Conservation (phyloP, 768 basidiomycete genomes). For the Podaxis sp. region DNA sequence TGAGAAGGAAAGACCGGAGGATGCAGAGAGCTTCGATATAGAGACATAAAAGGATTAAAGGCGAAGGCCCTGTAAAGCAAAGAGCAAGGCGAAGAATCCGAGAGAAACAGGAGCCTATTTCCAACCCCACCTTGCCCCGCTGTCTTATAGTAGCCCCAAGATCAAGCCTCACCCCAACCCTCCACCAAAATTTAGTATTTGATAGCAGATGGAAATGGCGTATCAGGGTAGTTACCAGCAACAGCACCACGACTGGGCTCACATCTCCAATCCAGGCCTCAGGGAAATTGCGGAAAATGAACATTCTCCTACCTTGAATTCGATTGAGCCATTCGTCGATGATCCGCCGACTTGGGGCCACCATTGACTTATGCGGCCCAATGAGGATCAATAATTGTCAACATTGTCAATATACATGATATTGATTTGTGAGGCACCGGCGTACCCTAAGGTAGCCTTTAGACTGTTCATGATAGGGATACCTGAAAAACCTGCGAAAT, state of each 20-base stretch:
- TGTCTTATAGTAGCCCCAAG: background rate
- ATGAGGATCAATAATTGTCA: slow-evolving; percentile 6
- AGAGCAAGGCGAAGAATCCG: background rate
- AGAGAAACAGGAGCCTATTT: background rate
- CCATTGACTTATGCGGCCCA: background rate
- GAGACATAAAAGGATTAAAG: background rate
- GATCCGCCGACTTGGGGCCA: background rate
- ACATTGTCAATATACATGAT: background rate
- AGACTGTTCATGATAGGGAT: background rate
- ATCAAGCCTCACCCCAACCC: background rate
- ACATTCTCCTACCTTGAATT: background rate
- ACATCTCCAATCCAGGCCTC: background rate
- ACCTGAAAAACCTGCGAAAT: background rate
- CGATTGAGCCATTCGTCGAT: background rate
- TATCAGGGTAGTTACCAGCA: background rate
- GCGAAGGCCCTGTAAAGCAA: too few relatives aligned
- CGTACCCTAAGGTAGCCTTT: background rate
- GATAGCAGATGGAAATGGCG: background rate
- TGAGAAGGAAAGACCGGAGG: slow-evolving; percentile 16
- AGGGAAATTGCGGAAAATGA: slow-evolving; percentile 3
- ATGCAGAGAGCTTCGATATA: slow-evolving; percentile 11
- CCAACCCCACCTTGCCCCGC: background rate
- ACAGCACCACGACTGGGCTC: background rate
- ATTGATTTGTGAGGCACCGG: background rate
- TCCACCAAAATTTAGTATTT: background rate